Conservation (phyloP, 2,329 filamentous ascomycete genomes). For the Monilinia aucupariae region DNA sequence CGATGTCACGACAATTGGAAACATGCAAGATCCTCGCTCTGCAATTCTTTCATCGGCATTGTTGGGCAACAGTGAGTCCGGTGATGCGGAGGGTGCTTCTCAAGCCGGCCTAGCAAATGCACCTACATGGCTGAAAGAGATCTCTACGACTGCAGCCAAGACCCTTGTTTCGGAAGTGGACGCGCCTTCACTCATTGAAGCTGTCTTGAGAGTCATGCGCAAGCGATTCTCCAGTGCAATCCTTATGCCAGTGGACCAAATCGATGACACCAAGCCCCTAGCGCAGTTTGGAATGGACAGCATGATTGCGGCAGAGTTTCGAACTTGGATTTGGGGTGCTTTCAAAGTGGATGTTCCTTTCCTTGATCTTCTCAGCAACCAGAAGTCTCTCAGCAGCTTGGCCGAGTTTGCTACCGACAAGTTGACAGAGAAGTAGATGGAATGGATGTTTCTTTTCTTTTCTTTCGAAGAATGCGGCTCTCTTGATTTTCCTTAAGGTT, state of each 20-base stretch:
- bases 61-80: not conserved
- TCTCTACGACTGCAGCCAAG: not conserved
- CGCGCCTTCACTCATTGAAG: constrained; percentile 25
- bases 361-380: no score
- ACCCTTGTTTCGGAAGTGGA: constrained; percentile 12
- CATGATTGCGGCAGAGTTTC: constrained; percentile 40
- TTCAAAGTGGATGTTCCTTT: constrained; percentile 37
- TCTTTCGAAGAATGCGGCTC: no score
- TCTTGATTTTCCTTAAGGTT: no score
- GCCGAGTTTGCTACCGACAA: no score
- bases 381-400: no score
- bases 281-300: constrained; percentile 38
- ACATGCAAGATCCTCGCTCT: constrained; percentile 9
- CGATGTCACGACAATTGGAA: not conserved
- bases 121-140: not conserved
- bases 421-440: no score
- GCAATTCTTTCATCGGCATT: constrained; percentile 2
- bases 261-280: constrained; percentile 31
- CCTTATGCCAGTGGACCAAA: constrained; percentile 29
- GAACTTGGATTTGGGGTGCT: constrained; percentile 36
- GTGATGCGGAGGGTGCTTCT: not conserved
- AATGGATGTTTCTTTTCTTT: no score
- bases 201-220: constrained; percentile 22
- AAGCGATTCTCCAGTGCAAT: constrained; percentile 28
- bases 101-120: not conserved